phyloP scores from a whole-genome alignment of 345 rosid species.

The Moricandia arvensis region DNA sequence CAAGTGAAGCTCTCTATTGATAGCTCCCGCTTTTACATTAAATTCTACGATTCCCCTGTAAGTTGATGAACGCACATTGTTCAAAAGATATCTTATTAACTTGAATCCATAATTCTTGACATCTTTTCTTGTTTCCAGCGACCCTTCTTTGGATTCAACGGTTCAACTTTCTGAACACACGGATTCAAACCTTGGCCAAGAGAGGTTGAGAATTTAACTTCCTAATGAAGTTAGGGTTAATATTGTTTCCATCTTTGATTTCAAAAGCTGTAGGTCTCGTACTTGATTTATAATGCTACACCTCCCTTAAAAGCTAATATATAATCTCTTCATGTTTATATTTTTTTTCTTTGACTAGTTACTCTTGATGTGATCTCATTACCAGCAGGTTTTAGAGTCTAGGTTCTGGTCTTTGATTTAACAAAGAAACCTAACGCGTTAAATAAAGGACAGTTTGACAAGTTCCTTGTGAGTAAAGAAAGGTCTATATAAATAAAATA shows the following conservation, averaged over 20 bases:
- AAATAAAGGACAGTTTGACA: slow-evolving; percentile 39
- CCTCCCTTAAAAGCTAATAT: not conserved
- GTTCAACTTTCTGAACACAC: slow-evolving; percentile 69
- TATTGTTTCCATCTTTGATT: not conserved
- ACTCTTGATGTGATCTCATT: not conserved
- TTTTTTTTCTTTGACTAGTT: not conserved
- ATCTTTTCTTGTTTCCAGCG: slow-evolving; percentile 39
- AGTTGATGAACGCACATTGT: slow-evolving; percentile 3
- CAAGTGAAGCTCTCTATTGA: slow-evolving; percentile 76
- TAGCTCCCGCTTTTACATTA: slow-evolving; percentile 85
- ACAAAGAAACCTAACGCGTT: slow-evolving; percentile 41
- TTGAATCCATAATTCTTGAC: not conserved
- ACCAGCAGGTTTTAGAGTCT: slow-evolving; percentile 29
- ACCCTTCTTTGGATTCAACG: slow-evolving; percentile 72
- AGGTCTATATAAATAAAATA: slow-evolving; percentile 37
- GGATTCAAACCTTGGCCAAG: not conserved
- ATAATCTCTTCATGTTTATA: not conserved
- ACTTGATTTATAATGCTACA: not conserved
- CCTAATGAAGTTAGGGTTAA: not conserved
- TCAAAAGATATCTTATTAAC: not conserved
- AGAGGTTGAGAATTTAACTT: not conserved
- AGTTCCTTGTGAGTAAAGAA: slow-evolving; percentile 46
- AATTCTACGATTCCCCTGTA: slow-evolving; percentile 77
- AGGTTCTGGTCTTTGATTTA: slow-evolving; percentile 29
- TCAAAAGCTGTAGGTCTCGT: not conserved